Evolutionary conservation across 495 filamentous ascomycete species (phyloP).

Genomic region (Penicillium antarcticum): DNA sequence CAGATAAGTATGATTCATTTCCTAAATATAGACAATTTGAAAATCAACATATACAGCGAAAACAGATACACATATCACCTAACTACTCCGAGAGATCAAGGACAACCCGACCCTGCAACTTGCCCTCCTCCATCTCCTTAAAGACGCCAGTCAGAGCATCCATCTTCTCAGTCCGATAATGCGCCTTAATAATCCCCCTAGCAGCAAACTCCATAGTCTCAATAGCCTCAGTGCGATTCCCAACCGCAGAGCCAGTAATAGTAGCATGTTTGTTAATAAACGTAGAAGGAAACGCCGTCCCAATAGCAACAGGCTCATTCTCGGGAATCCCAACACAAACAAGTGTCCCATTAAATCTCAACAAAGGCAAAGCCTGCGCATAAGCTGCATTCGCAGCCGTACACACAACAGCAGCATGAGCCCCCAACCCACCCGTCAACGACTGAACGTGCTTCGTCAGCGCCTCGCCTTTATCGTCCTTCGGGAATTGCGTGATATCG

Average conservation of each 20-base stretch:
- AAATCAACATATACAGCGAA: background rate
- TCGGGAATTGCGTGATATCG: conserved; percentile 55
- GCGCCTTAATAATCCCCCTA: conserved; percentile 58
- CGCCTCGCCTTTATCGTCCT: conserved; percentile 41
- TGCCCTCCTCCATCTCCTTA: conserved; percentile 55
- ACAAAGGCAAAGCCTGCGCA: conserved; percentile 52
- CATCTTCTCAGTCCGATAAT: conserved; percentile 58
- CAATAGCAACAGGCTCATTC: conserved; percentile 55
- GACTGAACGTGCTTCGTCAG: conserved; percentile 55
- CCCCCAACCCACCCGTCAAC: conserved; percentile 61
- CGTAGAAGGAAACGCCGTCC: conserved; percentile 45
- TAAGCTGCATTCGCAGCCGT: conserved; percentile 67
- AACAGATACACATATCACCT: background rate
- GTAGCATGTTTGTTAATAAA: conserved; percentile 52
- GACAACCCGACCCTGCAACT: conserved; percentile 58
- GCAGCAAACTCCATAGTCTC: conserved; percentile 63
- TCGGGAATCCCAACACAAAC: conserved; percentile 71
- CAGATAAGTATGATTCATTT: no score
- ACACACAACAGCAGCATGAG: conserved; percentile 60
- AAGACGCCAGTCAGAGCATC: conserved; percentile 59
- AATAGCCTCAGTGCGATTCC: conserved; percentile 62
- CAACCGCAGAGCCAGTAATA: conserved; percentile 62
- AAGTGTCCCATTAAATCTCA: conserved; percentile 60
- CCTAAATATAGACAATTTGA: no score
- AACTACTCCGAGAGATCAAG: conserved; percentile 49